Percentiles rank a stretch among this genome's conserved stretches.
Evolutionary conservation across 805 yeast species (phyloP).

Genomic region (Ogataea nitratoaversa): DNA sequence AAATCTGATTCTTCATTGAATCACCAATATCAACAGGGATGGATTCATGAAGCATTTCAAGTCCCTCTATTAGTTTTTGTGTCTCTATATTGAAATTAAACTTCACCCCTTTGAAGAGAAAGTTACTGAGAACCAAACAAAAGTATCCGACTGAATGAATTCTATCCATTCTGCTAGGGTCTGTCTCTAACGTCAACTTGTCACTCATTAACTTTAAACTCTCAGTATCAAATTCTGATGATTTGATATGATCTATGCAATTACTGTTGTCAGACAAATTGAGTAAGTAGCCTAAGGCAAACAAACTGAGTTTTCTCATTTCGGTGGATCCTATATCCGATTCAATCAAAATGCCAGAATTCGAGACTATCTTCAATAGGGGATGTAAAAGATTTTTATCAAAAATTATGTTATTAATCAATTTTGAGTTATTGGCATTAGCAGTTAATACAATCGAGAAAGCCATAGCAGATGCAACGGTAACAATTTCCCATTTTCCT

Average conservation of each 20-base stretch:
- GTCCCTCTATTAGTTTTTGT: conserved; percentile 7
- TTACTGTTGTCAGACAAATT: conserved; percentile 7
- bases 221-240: neutral
- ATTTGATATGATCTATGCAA: neutral
- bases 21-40: conserved; percentile 6
- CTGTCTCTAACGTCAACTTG: conserved; percentile 6
- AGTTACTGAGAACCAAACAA: conserved; percentile 17
- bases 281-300: conserved; percentile 18
- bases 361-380: conserved; percentile 7
- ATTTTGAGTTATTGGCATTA: neutral
- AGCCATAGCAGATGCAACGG: conserved; percentile 6
- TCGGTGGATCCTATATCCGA: conserved; percentile 1
- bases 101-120: neutral
- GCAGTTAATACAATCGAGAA: conserved; percentile 14
- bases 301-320: conserved; percentile 12
- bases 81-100: neutral
- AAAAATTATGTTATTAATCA: neutral
- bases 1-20: conserved; percentile 9
- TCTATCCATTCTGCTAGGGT: conserved; percentile 6
- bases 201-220: conserved; percentile 4
- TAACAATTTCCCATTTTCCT: neutral
- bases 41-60: conserved; percentile 9
- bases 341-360: conserved; percentile 9
- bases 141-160: conserved; percentile 26
- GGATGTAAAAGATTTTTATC: conserved; percentile 8